Evolutionary conservation across 768 basidiomycete species (phyloP), one percentile per base, ranked within the genome.

Genomic region (Scleroderma citrinum): DNA sequence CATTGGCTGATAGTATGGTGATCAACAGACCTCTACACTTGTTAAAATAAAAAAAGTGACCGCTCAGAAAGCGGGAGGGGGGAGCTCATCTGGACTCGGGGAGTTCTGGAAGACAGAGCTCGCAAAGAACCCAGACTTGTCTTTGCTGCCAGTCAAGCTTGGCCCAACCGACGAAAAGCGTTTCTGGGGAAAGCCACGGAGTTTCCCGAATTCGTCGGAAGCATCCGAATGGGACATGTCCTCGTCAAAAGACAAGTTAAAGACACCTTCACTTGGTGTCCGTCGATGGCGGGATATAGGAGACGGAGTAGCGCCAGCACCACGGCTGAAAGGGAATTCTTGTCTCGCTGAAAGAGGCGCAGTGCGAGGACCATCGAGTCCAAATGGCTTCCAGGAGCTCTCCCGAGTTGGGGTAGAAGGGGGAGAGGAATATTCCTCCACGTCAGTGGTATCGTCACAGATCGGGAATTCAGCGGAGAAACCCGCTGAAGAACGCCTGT

Each of bases 51-150:
- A 11, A 49, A 6, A 35, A 32, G 65, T 75, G 45, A 71, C 68
- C 65, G 63, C 63, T 67, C 47, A 66, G 61, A 85, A 82, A 55
- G 75, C 70, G 48, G 85, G 85, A 52, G 80, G 77, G 40, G 87
- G 87, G 42, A 90, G 69, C 61, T 86, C 86, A 52, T 89, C 87
- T 46, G 87, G 87, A 59, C 83, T 87, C 14, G 87, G 87, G 50
- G 85, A 87, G 72, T 88, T 90, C 75, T 89, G 87, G 80, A 88
- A 90, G 59, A 76, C 72, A 29, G 86, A 88, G 59, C 85, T 88
- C 56, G 87, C 87, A 65, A 86, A 90, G 61, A 79, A 87, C 7
- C 76, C 76, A 24, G 69, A 64, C 52, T 68, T 70, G 45, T 67
- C 61, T 57, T 62, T 61, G 52, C 35, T 56, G 52, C 61, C 63